A percentile compares a stretch with the other conserved stretches of the same genome.
phyloP scores from a whole-genome alignment of 202 grass and related monocot species.

The Alloteropsis angusta region DNA sequence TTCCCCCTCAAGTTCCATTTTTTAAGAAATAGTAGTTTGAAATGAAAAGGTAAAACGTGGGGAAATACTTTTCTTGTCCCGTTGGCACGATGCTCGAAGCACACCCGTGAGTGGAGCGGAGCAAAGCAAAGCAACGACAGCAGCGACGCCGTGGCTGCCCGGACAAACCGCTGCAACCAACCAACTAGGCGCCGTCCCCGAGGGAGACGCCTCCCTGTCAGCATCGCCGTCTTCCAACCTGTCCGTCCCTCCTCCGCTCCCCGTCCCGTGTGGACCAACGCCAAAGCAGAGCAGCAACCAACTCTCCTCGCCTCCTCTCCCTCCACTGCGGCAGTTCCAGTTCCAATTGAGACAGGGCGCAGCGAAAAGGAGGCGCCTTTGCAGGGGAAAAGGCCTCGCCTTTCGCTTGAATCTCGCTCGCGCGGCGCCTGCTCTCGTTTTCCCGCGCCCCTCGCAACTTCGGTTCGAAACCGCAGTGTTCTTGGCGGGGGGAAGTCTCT shows the following conservation, averaged over 20 bases:
- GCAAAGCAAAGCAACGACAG: not conserved
- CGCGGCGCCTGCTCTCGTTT: conserved; percentile 11
- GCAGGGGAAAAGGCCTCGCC: not conserved
- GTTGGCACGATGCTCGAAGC: not conserved
- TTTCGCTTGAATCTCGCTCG: conserved; percentile 9
- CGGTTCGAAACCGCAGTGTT: not conserved
- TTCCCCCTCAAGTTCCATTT: not conserved
- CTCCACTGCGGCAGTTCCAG: not conserved
- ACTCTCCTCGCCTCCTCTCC: not conserved
- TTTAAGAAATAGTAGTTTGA: not conserved
- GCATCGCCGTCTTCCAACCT: not conserved
- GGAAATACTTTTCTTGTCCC: not conserved
- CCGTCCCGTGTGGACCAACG: not conserved
- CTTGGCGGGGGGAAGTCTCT: not conserved
- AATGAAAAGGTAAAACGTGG: not conserved
- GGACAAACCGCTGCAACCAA: not conserved
- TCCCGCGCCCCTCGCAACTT: conserved; percentile 29
- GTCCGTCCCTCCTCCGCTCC: not conserved
- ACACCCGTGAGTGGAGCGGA: not conserved
- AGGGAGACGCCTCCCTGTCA: not conserved
- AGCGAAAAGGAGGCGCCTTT: conserved; percentile 17
- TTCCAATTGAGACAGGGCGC: not conserved
- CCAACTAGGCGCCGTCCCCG: not conserved
- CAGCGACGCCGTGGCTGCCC: not conserved
- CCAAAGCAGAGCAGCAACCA: conserved; percentile 24